These are phyloP conservation scores for Neospora caninum DNA, from an alignment of 169 alveolate species.

Conservation along the genomic window DNA sequence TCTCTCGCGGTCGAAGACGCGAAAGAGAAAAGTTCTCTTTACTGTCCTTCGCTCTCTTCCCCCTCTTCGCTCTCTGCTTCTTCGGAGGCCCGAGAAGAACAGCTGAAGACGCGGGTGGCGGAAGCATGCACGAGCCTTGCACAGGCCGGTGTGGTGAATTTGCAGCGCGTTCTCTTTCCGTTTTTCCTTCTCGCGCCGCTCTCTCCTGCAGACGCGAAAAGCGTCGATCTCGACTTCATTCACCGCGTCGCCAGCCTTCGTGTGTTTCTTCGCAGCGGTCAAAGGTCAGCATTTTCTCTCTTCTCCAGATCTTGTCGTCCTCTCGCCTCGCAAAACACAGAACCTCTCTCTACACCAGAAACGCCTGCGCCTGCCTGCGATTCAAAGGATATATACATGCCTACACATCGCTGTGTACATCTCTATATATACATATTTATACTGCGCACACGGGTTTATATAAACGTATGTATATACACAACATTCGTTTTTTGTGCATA, in stretches of 20 bases:
- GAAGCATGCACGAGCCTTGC: neutral
- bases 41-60: neutral
- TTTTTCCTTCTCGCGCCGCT: conserved; percentile 35
- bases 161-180: neutral
- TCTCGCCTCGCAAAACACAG: too few species aligned
- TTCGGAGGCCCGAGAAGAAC: neutral
- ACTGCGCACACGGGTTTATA: too few species aligned
- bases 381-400: too few species aligned
- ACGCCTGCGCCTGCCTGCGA: too few species aligned
- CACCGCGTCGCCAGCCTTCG: neutral
- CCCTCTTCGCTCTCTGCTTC: neutral
- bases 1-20: neutral
- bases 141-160: neutral
- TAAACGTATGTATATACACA: too few species aligned
- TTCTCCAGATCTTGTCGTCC: neutral
- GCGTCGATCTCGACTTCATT: neutral
- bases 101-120: neutral
- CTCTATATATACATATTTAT: too few species aligned
- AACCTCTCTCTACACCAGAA: too few species aligned
- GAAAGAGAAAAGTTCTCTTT: neutral
- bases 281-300: neutral
- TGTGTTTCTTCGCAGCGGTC: neutral
- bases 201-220: neutral
- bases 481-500: too few species aligned
- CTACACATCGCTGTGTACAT: too few species aligned